Conservation (phyloP, 345 rosid genomes). For the Rhodomyrtus tomentosa region DNA sequence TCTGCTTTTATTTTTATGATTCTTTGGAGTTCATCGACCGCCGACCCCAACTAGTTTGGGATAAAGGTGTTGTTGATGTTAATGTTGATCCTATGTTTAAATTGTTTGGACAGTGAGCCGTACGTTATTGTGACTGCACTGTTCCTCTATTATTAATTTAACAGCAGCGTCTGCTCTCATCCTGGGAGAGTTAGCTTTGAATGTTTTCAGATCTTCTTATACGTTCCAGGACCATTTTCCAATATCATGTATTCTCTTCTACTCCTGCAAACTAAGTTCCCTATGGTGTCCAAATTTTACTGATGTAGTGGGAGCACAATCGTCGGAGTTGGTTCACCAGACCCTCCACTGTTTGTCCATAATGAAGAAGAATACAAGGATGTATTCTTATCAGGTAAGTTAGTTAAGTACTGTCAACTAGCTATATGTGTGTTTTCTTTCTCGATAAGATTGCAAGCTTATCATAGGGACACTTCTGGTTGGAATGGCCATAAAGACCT, state of each 20-base stretch:
- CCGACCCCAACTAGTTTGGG: too few species aligned
- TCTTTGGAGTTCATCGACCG: too few species aligned
- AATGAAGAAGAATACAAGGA: constrained; percentile 73
- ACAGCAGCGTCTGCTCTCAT: not conserved
- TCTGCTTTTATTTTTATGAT: too few species aligned
- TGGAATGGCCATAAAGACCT: not conserved
- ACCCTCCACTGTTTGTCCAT: constrained; percentile 80
- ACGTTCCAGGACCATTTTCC: not conserved
- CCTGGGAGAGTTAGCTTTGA: not conserved
- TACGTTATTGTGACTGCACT: not conserved
- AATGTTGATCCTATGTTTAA: not conserved
- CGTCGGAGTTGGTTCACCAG: constrained; percentile 88
- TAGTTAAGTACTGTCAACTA: not conserved
- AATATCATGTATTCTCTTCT: not conserved
- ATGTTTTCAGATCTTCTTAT: not conserved
- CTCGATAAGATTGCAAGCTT: not conserved
- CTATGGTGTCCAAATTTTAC: not conserved
- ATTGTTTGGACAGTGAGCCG: not conserved
- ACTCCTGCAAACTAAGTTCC: not conserved
- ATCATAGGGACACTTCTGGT: not conserved
- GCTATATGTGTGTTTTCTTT: not conserved
- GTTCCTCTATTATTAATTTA: not conserved
- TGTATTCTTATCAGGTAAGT: constrained; percentile 72
- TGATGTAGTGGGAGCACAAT: constrained; percentile 85
- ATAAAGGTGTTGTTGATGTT: too few species aligned